These are phyloP conservation scores for Penicillium subrubescens DNA, from an alignment of 495 filamentous ascomycete species.

Conservation along the genomic window DNA sequence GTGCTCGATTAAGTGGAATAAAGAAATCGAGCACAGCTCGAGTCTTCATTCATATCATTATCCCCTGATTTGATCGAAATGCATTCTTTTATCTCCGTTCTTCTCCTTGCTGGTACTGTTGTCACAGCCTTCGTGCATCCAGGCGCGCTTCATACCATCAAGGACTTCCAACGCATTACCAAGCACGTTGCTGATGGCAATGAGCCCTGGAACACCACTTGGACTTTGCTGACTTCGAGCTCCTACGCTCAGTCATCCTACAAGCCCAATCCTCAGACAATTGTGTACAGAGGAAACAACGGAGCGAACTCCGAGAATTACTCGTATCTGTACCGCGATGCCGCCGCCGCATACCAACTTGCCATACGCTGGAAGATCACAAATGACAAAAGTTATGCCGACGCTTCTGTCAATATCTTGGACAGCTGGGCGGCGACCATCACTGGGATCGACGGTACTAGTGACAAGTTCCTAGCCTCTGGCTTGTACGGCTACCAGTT, in stretches of 20 bases:
- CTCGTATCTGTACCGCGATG: conserved; percentile 36
- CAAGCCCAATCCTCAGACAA: conserved; percentile 20
- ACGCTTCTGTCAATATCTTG: conserved; percentile 37
- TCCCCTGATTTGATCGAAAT: not conserved
- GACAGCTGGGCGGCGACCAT: conserved; percentile 43
- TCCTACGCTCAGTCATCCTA: conserved; percentile 30
- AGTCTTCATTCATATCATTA: not conserved
- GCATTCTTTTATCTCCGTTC: not conserved
- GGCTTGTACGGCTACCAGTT: conserved; percentile 51
- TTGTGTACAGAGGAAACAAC: conserved; percentile 35
- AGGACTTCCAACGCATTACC: conserved; percentile 39
- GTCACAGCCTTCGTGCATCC: conserved; percentile 30
- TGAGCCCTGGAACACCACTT: conserved; percentile 41
- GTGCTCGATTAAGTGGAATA: not conserved
- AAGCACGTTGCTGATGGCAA: conserved; percentile 26
- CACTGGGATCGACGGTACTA: conserved; percentile 32
- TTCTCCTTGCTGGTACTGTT: not conserved
- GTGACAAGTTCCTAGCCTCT: conserved; percentile 43
- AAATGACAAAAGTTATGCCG: conserved; percentile 35
- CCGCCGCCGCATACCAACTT: conserved; percentile 41
- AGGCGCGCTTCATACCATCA: conserved; percentile 41
- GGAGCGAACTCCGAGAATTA: conserved; percentile 40
- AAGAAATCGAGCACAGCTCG: not conserved
- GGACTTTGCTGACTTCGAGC: conserved; percentile 31
- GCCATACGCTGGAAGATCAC: conserved; percentile 45